phyloP scores from a whole-genome alignment of 1,284 basidiomycete genomes.

The Phylloboletellus chloephorus region DNA sequence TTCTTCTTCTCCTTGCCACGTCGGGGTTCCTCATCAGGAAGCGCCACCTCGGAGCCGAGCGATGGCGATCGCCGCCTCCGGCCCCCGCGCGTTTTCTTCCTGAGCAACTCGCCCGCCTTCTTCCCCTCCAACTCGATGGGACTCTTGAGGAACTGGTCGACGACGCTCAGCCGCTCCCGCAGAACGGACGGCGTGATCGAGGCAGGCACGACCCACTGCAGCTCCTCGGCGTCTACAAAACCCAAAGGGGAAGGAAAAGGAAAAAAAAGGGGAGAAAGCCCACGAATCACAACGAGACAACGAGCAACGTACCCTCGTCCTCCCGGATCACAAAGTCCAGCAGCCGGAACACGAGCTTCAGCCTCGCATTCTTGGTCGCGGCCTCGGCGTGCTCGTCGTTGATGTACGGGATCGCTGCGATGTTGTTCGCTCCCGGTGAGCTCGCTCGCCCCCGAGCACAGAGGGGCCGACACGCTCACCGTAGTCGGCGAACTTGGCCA shows the following conservation, averaged over 20 bases:
- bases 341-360: conserved; percentile 80
- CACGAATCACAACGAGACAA: conserved; percentile 7
- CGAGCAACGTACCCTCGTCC: conserved; percentile 47
- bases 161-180: conserved; percentile 59
- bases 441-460: too few species aligned
- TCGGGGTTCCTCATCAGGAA: conserved; percentile 40
- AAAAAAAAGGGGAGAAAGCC: conserved; percentile 2
- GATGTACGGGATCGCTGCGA: conserved; percentile 67
- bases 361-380: conserved; percentile 66
- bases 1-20: conserved; percentile 50
- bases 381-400: conserved; percentile 71
- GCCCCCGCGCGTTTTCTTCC: conserved; percentile 52
- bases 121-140: conserved; percentile 75
- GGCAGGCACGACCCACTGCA: conserved; percentile 78
- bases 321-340: conserved; percentile 56
- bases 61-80: conserved; percentile 46
- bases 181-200: conserved; percentile 59
- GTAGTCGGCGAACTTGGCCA: conserved; percentile 70
- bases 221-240: conserved; percentile 54
- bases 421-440: too few species aligned
- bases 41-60: conserved; percentile 41
- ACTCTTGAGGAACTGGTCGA: conserved; percentile 69
- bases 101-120: conserved; percentile 60
- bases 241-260: conserved; percentile 10
- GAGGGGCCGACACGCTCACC: conserved; percentile 45